A percentile compares a stretch with the other conserved stretches of the same genome.
These are phyloP conservation scores for Luffa acutangula DNA, from an alignment of 306 rosid genomes.

Conservation along the genomic window DNA sequence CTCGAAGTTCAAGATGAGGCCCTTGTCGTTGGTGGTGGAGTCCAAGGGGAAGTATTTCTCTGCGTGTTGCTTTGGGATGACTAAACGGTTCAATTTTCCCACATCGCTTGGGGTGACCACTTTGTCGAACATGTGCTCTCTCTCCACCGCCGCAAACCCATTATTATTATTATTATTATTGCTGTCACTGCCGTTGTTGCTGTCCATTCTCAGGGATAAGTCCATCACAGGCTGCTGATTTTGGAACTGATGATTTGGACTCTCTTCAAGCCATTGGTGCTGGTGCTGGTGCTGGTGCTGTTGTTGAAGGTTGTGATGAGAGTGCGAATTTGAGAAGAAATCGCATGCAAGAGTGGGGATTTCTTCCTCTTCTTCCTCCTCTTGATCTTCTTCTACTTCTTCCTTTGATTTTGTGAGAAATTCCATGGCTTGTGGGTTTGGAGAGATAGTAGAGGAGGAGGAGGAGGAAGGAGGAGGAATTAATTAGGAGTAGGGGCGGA, in stretches of 20 bases:
- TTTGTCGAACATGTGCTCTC: constrained; percentile 18
- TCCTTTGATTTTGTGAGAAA: background rate
- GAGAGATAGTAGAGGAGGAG: background rate
- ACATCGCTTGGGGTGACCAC: constrained; percentile 18
- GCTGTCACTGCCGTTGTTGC: background rate
- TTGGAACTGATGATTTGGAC: background rate
- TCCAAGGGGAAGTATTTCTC: constrained; percentile 17
- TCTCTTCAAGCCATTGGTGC: background rate
- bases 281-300: background rate
- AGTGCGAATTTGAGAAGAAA: background rate
- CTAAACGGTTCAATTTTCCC: constrained; percentile 12
- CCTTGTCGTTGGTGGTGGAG: constrained; percentile 8
- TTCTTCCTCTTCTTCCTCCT: background rate
- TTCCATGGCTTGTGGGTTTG: background rate
- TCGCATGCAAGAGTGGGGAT: background rate
- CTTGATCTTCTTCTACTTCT: constrained; percentile 6
- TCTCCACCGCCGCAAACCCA: background rate
- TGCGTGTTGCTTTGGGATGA: constrained; percentile 16
- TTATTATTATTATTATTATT: background rate
- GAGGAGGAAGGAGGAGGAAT: background rate
- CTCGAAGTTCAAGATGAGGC: constrained; percentile 14
- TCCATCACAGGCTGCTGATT: background rate
- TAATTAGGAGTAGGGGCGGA: background rate
- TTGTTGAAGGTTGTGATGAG: background rate
- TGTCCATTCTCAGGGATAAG: constrained; percentile 5